Conservation (phyloP, 2,329 filamentous ascomycete genomes). For the Byssochlamys sp. region DNA sequence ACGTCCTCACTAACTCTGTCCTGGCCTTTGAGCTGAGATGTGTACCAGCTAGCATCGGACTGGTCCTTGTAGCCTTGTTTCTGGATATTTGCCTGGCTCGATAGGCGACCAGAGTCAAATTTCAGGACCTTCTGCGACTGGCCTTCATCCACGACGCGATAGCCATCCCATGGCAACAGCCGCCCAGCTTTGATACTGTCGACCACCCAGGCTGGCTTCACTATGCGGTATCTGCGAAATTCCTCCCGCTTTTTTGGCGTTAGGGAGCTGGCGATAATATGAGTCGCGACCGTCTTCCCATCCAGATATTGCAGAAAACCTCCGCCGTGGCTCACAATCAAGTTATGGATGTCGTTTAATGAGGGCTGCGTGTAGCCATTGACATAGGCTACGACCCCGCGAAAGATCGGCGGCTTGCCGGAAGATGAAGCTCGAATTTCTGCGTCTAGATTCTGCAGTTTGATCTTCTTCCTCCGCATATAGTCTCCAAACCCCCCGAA, state of each 20-base stretch:
- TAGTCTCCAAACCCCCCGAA: slow-evolving; percentile 90
- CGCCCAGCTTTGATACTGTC: slow-evolving; percentile 77
- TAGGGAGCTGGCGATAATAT: slow-evolving; percentile 83
- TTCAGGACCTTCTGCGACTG: slow-evolving; percentile 68
- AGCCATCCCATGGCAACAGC: slow-evolving; percentile 75
- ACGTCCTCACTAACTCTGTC: slow-evolving; percentile 17
- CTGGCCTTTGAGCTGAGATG: slow-evolving; percentile 51
- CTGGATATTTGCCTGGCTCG: slow-evolving; percentile 55
- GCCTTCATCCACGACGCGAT: slow-evolving; percentile 75
- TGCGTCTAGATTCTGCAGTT: slow-evolving; percentile 86
- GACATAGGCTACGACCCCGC: slow-evolving; percentile 79
- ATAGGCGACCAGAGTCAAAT: slow-evolving; percentile 53
- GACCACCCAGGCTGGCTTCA: slow-evolving; percentile 87
- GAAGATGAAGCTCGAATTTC: slow-evolving; percentile 60
- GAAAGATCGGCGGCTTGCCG: slow-evolving; percentile 76
- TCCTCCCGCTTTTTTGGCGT: slow-evolving; percentile 90
- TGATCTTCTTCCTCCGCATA: slow-evolving; percentile 90
- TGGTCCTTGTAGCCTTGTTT: slow-evolving; percentile 67
- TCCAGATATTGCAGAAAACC: slow-evolving; percentile 91
- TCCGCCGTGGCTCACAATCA: slow-evolving; percentile 88
- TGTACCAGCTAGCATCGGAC: slow-evolving; percentile 74
- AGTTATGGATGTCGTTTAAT: slow-evolving; percentile 72
- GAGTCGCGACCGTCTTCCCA: slow-evolving; percentile 86
- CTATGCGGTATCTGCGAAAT: slow-evolving; percentile 77
- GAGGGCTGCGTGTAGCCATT: slow-evolving; percentile 95